phyloP scores from a whole-genome alignment of 176 grass and related monocot genomes.

The Saccharum spontaneum region DNA sequence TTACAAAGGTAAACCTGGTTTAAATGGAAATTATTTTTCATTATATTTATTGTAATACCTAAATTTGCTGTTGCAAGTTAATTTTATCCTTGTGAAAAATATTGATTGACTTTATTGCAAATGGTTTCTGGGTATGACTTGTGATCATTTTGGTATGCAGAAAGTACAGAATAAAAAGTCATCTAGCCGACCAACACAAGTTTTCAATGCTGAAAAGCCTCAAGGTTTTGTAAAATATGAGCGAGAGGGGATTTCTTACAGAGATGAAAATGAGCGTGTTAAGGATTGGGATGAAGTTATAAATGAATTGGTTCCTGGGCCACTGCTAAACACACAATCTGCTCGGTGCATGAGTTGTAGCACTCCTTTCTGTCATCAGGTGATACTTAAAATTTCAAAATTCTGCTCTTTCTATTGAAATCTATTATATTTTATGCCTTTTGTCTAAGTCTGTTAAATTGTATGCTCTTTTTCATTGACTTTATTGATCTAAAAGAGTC shows the following conservation, averaged over 20 bases:
- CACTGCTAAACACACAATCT: conserved; percentile 56
- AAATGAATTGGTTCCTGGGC: conserved; percentile 44
- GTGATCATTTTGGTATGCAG: conserved; percentile 32
- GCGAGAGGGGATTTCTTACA: conserved; percentile 35
- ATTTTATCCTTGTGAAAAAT: background rate
- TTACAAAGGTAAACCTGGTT: conserved; percentile 39
- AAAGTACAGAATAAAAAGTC: background rate
- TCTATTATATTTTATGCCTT: background rate
- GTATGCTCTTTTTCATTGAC: background rate
- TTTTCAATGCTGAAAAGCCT: conserved; percentile 43
- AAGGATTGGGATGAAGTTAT: conserved; percentile 65
- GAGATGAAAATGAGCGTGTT: conserved; percentile 44
- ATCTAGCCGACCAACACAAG: conserved; percentile 41
- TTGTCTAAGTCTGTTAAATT: background rate
- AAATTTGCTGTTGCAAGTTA: background rate
- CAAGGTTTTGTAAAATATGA: conserved; percentile 53
- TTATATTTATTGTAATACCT: background rate
- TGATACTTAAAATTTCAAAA: conserved; percentile 19
- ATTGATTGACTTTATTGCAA: background rate
- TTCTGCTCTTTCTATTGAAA: background rate
- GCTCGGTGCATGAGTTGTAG: conserved; percentile 68
- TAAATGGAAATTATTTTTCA: background rate
- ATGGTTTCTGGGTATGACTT: conserved; percentile 10
- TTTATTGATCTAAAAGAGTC: background rate
- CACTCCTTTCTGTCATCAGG: conserved; percentile 83